Evolutionary conservation across 331 rosid genomes (phyloP).

Genomic region (Pyrus hybrid): DNA sequence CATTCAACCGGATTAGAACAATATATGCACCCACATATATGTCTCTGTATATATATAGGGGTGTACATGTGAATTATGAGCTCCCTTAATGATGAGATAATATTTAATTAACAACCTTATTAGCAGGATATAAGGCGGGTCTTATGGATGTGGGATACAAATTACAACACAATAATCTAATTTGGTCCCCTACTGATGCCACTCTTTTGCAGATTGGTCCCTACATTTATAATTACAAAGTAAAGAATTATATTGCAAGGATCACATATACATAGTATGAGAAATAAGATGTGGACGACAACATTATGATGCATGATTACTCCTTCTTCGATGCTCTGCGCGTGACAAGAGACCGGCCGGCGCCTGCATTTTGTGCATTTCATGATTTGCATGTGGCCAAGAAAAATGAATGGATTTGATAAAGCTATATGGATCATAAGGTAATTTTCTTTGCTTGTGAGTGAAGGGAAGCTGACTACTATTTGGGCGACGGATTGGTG

Average conservation of each 20-base stretch:
- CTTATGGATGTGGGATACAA: conserved; percentile 12
- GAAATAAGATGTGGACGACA: not conserved
- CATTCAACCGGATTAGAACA: not conserved
- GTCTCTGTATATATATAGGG: not conserved
- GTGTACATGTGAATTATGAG: not conserved
- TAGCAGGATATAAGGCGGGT: conserved; percentile 26
- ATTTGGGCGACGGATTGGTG: conserved; percentile 13
- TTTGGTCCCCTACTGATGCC: conserved; percentile 26
- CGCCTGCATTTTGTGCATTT: not conserved
- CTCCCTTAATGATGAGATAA: conserved; percentile 29
- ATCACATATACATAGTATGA: not conserved
- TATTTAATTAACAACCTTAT: not conserved
- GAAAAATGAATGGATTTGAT: not conserved
- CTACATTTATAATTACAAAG: not conserved
- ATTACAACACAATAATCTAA: conserved; percentile 5
- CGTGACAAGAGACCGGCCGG: not conserved
- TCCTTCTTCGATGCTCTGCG: not conserved
- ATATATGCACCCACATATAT: not conserved
- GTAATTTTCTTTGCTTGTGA: conserved; percentile 27
- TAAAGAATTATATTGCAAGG: not conserved
- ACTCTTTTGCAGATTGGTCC: not conserved
- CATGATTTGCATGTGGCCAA: not conserved
- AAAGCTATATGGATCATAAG: not conserved
- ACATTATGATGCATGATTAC: not conserved
- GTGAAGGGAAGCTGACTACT: conserved; percentile 25